Evolutionary conservation across 164 flowering plant genomes (phyloP).

Genomic region (Vitis rotundifolia): DNA sequence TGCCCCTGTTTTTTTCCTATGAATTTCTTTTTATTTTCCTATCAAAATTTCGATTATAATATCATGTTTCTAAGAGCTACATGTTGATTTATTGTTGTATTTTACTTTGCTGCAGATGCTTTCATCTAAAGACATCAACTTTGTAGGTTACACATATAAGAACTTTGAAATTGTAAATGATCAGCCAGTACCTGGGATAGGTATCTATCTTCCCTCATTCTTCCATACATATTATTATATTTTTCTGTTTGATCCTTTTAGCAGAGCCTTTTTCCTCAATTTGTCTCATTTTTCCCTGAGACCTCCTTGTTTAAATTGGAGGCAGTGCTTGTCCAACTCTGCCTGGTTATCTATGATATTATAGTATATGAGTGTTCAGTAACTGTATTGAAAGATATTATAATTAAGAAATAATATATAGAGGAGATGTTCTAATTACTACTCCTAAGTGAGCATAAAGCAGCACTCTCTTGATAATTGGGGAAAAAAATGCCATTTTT

Average conservation of each 20-base stretch:
- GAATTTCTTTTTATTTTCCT: not conserved
- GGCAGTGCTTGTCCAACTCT: too few species aligned
- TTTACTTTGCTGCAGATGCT: conserved; percentile 47
- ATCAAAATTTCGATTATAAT: not conserved
- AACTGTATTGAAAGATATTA: not conserved
- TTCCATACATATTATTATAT: not conserved
- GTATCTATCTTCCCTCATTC: conserved; percentile 21
- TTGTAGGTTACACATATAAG: conserved; percentile 63
- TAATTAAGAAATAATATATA: not conserved
- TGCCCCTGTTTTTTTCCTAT: too few species aligned
- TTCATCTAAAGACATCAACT: conserved; percentile 57
- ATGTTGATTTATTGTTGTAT: conserved; percentile 4
- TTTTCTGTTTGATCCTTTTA: not conserved
- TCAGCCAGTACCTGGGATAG: conserved; percentile 51
- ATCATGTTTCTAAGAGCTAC: not conserved
- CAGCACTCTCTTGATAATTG: not conserved
- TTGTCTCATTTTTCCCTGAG: not conserved
- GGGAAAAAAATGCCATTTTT: not conserved
- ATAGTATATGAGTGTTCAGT: too few species aligned
- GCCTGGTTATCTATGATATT: too few species aligned
- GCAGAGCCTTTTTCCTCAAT: not conserved
- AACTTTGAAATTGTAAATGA: conserved; percentile 59
- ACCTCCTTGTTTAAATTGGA: too few species aligned
- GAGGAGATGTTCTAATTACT: not conserved
- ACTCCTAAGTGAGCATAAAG: too few species aligned